phyloP scores from a whole-genome alignment of 805 yeast species.

The Wickerhamiella galacta region DNA sequence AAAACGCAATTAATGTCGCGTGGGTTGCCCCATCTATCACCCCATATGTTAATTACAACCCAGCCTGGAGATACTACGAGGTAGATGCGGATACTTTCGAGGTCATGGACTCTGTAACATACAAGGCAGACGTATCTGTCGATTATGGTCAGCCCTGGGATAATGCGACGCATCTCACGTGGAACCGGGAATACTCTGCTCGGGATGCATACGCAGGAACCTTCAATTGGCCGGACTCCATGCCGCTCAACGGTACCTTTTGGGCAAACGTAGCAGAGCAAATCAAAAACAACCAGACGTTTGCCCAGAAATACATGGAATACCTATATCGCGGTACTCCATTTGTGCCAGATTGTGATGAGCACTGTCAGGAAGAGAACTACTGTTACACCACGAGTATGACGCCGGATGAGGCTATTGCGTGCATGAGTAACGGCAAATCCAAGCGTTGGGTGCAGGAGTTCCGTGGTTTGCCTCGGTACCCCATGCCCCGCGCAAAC shows the following conservation, averaged over 20 bases:
- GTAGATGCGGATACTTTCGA: constrained; percentile 45
- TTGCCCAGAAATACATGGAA: constrained; percentile 34
- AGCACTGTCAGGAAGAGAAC: constrained; percentile 22
- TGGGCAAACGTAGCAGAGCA: constrained; percentile 41
- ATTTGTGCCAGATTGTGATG: constrained; percentile 31
- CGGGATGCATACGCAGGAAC: constrained; percentile 34
- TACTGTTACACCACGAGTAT: constrained; percentile 27
- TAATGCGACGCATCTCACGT: constrained; percentile 32
- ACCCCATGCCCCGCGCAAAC: no score
- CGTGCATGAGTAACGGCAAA: no score
- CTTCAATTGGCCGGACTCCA: constrained; percentile 38
- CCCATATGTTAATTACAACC: constrained; percentile 42
- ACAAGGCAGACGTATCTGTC: constrained; percentile 40
- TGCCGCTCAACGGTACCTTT: constrained; percentile 52
- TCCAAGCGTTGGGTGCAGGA: no score
- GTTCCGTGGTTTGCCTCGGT: no score
- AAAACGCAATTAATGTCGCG: constrained; percentile 36
- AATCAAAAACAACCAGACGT: constrained; percentile 27
- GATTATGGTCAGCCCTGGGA: constrained; percentile 23
- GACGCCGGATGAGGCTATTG: no score
- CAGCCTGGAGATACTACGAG: constrained; percentile 58
- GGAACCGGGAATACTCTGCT: constrained; percentile 51
- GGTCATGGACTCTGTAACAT: constrained; percentile 39
- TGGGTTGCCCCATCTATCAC: constrained; percentile 55
- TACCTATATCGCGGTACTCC: constrained; percentile 41